A percentile compares a stretch with the other conserved stretches of the same genome.
Evolutionary conservation across 2,329 filamentous ascomycete genomes (phyloP).

Genomic region (Rachicladosporium sp.): DNA sequence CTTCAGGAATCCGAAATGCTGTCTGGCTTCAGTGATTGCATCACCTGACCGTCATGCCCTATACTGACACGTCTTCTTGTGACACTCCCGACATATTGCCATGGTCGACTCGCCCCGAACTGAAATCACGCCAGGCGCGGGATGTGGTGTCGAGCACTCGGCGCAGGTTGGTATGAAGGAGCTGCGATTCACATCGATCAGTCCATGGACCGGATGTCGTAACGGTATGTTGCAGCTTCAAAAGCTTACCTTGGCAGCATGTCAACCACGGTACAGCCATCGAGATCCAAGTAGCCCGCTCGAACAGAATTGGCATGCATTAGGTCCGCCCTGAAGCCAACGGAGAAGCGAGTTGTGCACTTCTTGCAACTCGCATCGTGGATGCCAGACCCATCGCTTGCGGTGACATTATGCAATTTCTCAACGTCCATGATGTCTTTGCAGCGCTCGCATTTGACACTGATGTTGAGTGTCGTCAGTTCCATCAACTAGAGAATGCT

Average conservation of each 20-base stretch:
- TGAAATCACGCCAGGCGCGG: conserved; percentile 52
- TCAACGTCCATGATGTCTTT: conserved; percentile 60
- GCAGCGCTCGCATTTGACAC: conserved; percentile 67
- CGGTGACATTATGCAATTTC: conserved; percentile 46
- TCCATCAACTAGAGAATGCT: conserved; percentile 47
- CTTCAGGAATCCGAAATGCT: conserved; percentile 62
- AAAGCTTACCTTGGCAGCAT: conserved; percentile 52
- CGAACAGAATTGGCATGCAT: conserved; percentile 60
- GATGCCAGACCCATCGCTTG: conserved; percentile 27
- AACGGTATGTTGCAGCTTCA: conserved; percentile 24
- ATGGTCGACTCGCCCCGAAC: conserved; percentile 62
- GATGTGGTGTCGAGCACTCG: conserved; percentile 58
- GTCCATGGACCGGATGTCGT: neutral
- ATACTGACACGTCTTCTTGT: conserved; percentile 57
- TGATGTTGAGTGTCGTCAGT: conserved; percentile 53
- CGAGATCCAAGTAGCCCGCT: conserved; percentile 66
- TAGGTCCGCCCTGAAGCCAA: conserved; percentile 47
- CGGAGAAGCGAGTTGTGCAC: conserved; percentile 38
- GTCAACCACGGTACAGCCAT: conserved; percentile 62
- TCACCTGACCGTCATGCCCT: neutral
- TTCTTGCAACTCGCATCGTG: conserved; percentile 42
- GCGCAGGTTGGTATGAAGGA: conserved; percentile 69
- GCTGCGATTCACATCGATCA: conserved; percentile 29
- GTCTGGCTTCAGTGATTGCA: neutral
- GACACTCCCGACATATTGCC: conserved; percentile 68